Conservation (phyloP, 768 basidiomycete genomes). For the Termitomyces sp. region DNA sequence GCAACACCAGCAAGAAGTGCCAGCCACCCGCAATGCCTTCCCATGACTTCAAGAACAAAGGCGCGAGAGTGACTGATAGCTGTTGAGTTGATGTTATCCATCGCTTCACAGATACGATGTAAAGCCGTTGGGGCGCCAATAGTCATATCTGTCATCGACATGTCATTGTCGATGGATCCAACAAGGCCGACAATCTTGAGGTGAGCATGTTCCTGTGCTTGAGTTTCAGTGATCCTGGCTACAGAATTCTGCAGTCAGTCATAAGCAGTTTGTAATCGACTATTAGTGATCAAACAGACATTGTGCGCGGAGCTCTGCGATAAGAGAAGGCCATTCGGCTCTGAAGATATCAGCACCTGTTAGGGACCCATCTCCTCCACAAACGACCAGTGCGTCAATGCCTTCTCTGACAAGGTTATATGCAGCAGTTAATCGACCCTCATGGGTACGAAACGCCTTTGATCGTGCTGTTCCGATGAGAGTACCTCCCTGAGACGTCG, state of each 20-base stretch:
- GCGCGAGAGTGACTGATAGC: conserved; percentile 94
- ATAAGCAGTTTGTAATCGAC: not conserved
- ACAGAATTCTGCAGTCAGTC: not conserved
- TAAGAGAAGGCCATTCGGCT: conserved; percentile 85
- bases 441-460: conserved; percentile 72
- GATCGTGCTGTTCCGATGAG: conserved; percentile 93
- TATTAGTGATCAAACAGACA: conserved; percentile 32
- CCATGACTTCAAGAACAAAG: conserved; percentile 99
- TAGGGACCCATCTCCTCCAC: conserved; percentile 94
- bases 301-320: conserved; percentile 58
- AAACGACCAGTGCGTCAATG: conserved; percentile 94
- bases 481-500: conserved; percentile 70
- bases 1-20: conserved; percentile 90
- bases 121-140: conserved; percentile 97
- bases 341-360: conserved; percentile 95
- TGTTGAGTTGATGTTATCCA: conserved; percentile 98
- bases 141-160: conserved; percentile 96
- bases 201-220: conserved; percentile 67
- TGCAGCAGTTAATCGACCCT: conserved; percentile 85
- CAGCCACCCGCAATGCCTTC: conserved; percentile 98
- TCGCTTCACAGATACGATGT: conserved; percentile 94
- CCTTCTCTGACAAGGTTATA: conserved; percentile 93
- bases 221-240: conserved; percentile 73
- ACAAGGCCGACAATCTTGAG: conserved; percentile 98
- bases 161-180: conserved; percentile 98